phyloP scores from a whole-genome alignment of 768 basidiomycete species.

The Hortiboletus campestris region DNA sequence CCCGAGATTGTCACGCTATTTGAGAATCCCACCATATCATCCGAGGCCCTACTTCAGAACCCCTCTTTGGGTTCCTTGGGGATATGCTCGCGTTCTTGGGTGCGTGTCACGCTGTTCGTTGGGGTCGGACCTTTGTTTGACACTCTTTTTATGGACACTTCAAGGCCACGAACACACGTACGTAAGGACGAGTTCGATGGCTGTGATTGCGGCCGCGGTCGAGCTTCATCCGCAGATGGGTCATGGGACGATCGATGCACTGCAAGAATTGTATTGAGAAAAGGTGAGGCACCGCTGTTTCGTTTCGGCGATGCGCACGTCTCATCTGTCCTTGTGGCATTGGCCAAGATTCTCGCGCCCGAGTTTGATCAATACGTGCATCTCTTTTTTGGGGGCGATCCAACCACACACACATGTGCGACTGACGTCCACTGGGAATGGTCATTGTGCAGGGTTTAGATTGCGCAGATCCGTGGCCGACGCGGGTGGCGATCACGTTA shows the following conservation, averaged over 20 bases:
- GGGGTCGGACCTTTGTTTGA: too few species aligned
- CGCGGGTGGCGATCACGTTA: slow-evolving; percentile 70
- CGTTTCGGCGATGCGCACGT: too few species aligned
- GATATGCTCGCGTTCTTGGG: slow-evolving; percentile 68
- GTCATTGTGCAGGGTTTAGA: slow-evolving; percentile 85
- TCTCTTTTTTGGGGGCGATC: slow-evolving; percentile 5
- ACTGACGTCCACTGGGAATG: slow-evolving; percentile 67
- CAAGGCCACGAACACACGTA: slow-evolving; percentile 78
- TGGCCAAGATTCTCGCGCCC: slow-evolving; percentile 85
- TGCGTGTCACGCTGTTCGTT: slow-evolving; percentile 30
- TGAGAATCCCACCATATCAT: too few species aligned
- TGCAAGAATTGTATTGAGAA: slow-evolving; percentile 78
- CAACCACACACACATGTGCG: too few species aligned
- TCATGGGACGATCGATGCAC: slow-evolving; percentile 42
- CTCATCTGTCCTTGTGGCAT: neutral
- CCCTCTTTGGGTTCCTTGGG: slow-evolving; percentile 44
- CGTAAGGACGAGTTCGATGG: slow-evolving; percentile 70
- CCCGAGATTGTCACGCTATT: too few species aligned
- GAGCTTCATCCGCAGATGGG: slow-evolving; percentile 65
- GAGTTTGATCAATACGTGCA: slow-evolving; percentile 92
- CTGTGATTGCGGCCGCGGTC: slow-evolving; percentile 74
- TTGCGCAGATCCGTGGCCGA: slow-evolving; percentile 84
- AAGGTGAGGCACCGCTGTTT: slow-evolving; percentile 47
- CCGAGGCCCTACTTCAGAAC: too few species aligned
- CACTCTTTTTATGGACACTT: too few species aligned